Evolutionary conservation across 1,139 yeast genomes (phyloP).

Genomic region (Oligophagozyma castellii): DNA sequence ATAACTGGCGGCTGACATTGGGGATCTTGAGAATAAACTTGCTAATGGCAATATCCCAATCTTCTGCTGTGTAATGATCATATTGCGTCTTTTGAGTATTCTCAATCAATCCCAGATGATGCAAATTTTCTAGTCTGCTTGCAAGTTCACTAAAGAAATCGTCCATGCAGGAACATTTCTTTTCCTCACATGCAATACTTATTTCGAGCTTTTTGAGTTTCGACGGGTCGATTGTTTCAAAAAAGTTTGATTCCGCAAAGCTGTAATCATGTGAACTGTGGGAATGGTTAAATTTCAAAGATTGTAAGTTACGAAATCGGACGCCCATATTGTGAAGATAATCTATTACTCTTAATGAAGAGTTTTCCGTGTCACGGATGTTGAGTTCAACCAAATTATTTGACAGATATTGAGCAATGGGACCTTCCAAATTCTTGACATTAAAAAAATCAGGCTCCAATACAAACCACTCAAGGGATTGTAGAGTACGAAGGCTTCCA

Average conservation of each 20-base stretch:
- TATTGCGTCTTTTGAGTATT: conserved; percentile 26
- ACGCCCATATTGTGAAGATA: conserved; percentile 14
- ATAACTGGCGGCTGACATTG: conserved; percentile 20
- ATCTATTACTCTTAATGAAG: conserved; percentile 25
- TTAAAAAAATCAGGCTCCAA: conserved; percentile 2
- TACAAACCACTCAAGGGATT: conserved; percentile 7
- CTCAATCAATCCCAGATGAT: conserved; percentile 35
- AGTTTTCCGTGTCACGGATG: conserved; percentile 25
- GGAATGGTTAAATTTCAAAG: conserved; percentile 28
- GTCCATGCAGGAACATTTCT: conserved; percentile 33
- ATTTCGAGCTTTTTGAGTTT: conserved; percentile 28
- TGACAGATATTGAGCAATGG: conserved; percentile 2
- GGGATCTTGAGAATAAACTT: conserved; percentile 32
- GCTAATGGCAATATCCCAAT: conserved; percentile 39
- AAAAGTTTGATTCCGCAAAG: conserved; percentile 10
- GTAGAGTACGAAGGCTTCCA: conserved; percentile 4
- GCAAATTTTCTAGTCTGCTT: conserved; percentile 21
- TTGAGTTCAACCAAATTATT: conserved; percentile 9
- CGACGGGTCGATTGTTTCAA: conserved; percentile 22
- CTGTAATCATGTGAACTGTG: conserved; percentile 30
- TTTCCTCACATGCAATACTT: conserved; percentile 33
- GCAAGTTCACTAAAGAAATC: conserved; percentile 27
- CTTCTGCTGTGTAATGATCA: conserved; percentile 39
- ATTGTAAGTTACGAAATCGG: conserved; percentile 8
- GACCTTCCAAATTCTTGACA: conserved; percentile 1